Base-by-base conservation (phyloP, 2,329 filamentous ascomycete genomes). In the Aureobasidium lini region DNA sequence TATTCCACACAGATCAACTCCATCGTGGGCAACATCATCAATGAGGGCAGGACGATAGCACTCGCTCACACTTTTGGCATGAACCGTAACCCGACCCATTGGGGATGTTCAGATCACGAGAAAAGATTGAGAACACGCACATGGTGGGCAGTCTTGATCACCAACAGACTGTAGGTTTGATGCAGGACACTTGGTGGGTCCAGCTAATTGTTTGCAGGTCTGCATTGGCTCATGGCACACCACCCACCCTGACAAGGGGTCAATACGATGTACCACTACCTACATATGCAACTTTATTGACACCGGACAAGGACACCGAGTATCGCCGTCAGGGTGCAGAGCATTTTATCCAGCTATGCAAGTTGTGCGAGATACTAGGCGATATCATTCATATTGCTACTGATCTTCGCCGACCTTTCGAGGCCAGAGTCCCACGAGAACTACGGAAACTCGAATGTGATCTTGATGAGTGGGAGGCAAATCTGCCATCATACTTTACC, bases 101-200 rank as follows among this genome's bases (percentile, higher is more conserved):
- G 80, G 80, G 78, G 77, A 47, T 73, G 81, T 1, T 76, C 77
- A 1, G 72, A 72, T 1, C 70, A 73, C 36, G 81, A 83, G 62
- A 82, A 81, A 63, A 73, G 76, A 8, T 69, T 79, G 15, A 74
- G 81, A 6, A 77, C 79, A 32, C 76, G 79, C 2, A 67, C 81
- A 3, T 83, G 81, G 79, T 83, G 81, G 81, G 80, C 77, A 5
- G 77, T 82, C 2, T 71, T 83, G 2, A 79, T 83, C 40, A 80
- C 81, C 60, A 81, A 83, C 67, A 46, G 39, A 37, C 37, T 49
- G 44, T 58, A 5, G 32, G 44, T 49, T 4, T 8, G 13, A 39
- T 5, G 6, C 29, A 6, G 4, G 16, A 47, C 8, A 2, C 16
- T 7, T 39, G 5, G 3, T 3, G 3, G 7, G 31, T 15, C 10